phyloP scores from a whole-genome alignment of 176 grass and related monocot species.

The Cymbopogon citratus region DNA sequence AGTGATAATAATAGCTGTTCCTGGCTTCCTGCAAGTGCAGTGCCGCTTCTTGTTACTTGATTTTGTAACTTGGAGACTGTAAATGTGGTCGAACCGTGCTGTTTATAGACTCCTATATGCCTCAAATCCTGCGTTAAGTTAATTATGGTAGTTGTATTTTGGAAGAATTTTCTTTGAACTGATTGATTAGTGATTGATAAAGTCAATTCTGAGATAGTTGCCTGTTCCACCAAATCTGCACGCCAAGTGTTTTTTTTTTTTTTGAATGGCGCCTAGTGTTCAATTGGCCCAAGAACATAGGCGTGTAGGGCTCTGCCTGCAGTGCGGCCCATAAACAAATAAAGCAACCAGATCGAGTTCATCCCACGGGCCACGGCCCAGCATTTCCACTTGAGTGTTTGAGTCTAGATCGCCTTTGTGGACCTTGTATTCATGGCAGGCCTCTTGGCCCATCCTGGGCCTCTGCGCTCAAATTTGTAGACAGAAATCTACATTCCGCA shows the following conservation, averaged over 20 bases:
- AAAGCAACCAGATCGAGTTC: not conserved
- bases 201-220: not conserved
- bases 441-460: not conserved
- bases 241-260: too few species aligned
- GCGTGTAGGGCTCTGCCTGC: not conserved
- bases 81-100: constrained; percentile 1
- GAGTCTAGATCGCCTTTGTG: too few species aligned
- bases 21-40: constrained; percentile 5
- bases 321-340: not conserved
- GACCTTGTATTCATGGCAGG: not conserved
- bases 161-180: not conserved
- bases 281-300: not conserved
- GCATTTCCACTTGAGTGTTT: not conserved
- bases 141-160: not conserved
- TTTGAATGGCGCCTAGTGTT: not conserved
- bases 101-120: not conserved
- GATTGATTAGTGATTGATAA: not conserved
- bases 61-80: not conserved
- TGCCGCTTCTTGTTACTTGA: not conserved
- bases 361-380: not conserved
- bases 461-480: not conserved
- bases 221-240: not conserved
- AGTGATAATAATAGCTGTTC: not conserved
- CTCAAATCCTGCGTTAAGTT: not conserved
- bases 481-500: not conserved